phyloP scores from a whole-genome alignment of 2,329 filamentous ascomycete species.

The Ascochyta koolunga region DNA sequence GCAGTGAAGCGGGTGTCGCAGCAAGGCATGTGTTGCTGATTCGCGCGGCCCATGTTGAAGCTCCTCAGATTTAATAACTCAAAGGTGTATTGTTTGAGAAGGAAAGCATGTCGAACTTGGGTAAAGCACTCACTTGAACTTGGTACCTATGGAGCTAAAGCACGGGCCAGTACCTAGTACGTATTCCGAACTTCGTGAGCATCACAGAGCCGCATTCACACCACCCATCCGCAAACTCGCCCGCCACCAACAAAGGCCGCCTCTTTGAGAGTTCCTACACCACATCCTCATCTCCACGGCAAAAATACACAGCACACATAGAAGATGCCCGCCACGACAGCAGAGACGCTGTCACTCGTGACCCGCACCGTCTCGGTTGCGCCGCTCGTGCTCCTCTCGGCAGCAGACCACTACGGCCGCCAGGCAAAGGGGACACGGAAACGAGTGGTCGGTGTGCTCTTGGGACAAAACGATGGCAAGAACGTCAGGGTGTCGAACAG shows the following conservation, averaged over 20 bases:
- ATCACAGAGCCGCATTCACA: conserved; percentile 46
- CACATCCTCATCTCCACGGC: conserved; percentile 5
- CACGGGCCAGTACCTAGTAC: conserved; percentile 19
- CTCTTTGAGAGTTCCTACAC: conserved; percentile 2
- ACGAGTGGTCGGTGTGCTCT: conserved; percentile 90
- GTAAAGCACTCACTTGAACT: conserved; percentile 8
- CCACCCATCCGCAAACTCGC: conserved; percentile 28
- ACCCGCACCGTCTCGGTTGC: conserved; percentile 95
- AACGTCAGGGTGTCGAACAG: conserved; percentile 98
- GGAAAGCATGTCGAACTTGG: too few species aligned
- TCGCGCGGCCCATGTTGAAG: too few species aligned
- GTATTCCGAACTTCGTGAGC: conserved; percentile 39
- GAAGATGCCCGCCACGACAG: conserved; percentile 90
- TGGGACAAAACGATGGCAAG: conserved; percentile 95
- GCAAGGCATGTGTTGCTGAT: too few species aligned
- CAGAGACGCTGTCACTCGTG: conserved; percentile 93
- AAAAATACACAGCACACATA: conserved; percentile 14
- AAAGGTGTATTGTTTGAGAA: too few species aligned
- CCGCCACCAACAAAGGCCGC: conserved; percentile 23
- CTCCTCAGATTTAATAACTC: too few species aligned
- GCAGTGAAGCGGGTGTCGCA: too few species aligned
- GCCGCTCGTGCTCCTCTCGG: conserved; percentile 94
- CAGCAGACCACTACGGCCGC: conserved; percentile 97
- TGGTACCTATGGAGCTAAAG: conserved; percentile 21
- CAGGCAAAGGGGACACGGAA: conserved; percentile 85